Base-by-base conservation (phyloP, 768 basidiomycete genomes). In the Asterophora lycoperdoides region DNA sequence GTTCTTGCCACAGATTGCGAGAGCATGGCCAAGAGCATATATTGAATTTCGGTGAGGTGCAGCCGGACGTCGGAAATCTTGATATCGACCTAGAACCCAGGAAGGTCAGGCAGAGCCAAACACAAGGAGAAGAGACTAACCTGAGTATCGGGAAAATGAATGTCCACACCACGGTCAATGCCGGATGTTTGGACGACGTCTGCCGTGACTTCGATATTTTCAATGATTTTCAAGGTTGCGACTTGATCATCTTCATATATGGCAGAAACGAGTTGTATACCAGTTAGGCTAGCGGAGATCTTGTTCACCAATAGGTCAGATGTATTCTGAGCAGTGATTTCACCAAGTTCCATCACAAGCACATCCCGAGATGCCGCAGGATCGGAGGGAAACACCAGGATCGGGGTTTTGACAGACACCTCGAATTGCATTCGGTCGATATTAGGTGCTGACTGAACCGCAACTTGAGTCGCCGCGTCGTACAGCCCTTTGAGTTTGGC, bases 341-440 rank as follows among this genome's bases (percentile, higher is more conserved):
- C 89, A 35, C 96, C 96, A 0, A 99, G 80, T 44, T 87, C 79
- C 67, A 96, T 77, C 7, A 86, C 76, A 30, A 99, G 71, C 20
- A 76, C 70, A 65, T 98, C 90, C 10, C 67, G 71, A 7, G 84
- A 83, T 5, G 62, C 66, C 2, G 75, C 65, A 2, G 84, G 72
- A 60, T 87, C 74, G 7, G 81, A 77, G 9, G 96, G 96, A 61
- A 97, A 84, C 19, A 95, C 73, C 40, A 98, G 64, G 56, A 99
- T 97, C 1, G 96, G 96, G 0, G 93, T 86, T 68, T 88, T 91
- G 60, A 98, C 74, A 19, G 84, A 82, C n/a, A 98, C 64, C 49
- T 92, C 80, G 68, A 93, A 97, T 64, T 90, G 82, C 89, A 98
- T 93, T 44, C 84, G 80, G 57, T 89, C 85, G n/a, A 94, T 88